phyloP scores from a whole-genome alignment of 2,329 filamentous ascomycete species.

The Beauveria varroae region DNA sequence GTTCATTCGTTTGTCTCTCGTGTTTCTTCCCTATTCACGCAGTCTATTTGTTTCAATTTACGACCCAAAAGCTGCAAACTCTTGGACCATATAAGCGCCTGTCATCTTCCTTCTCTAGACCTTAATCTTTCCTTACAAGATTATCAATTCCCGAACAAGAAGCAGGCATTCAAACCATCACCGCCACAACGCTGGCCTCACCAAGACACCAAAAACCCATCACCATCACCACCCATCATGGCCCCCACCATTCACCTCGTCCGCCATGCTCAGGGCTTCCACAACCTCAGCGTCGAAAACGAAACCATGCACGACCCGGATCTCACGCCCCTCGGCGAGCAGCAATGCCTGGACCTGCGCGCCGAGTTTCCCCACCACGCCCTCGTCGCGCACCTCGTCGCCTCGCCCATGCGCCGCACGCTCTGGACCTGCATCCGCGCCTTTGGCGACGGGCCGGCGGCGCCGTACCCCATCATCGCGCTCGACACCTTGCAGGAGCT shows the following conservation, averaged over 20 bases:
- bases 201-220: background rate
- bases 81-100: too few species aligned
- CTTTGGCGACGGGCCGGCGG: conserved; percentile 47
- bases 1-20: background rate
- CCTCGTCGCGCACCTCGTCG: conserved; percentile 61
- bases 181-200: background rate
- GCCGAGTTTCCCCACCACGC: conserved; percentile 56
- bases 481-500: conserved; percentile 76
- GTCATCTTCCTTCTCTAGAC: too few species aligned
- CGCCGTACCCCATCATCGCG: conserved; percentile 44
- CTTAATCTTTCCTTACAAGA: too few species aligned
- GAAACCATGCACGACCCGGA: conserved; percentile 68
- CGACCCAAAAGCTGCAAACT: too few species aligned
- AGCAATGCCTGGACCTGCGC: conserved; percentile 63
- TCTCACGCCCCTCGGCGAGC: conserved; percentile 66
- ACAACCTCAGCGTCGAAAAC: conserved; percentile 68
- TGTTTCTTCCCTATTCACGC: background rate
- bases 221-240: conserved; percentile 26
- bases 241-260: conserved; percentile 56
- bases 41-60: too few species aligned
- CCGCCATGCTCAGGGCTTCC: conserved; percentile 70
- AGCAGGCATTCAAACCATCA: too few species aligned
- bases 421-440: conserved; percentile 67
- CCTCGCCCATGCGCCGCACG: conserved; percentile 74
- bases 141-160: too few species aligned